These are phyloP conservation scores for Naganishia vaughanmartiniae DNA, from an alignment of 768 basidiomycete genomes.

Conservation along the genomic window DNA sequence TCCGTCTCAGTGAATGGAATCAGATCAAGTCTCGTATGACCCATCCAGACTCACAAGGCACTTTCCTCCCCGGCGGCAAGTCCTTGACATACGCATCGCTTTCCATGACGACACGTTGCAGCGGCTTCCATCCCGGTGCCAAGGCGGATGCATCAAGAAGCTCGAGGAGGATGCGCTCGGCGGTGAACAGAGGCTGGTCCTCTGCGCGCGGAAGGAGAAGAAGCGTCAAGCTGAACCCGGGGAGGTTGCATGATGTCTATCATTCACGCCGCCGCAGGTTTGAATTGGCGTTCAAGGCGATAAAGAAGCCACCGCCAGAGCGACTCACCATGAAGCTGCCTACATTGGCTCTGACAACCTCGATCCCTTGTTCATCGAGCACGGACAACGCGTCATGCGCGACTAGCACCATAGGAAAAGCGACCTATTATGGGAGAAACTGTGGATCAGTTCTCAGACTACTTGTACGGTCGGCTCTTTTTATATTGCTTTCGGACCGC, in stretches of 20 bases:
- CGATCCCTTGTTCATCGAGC: constrained; percentile 54
- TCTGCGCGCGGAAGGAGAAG: constrained; percentile 59
- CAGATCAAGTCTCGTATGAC: neutral
- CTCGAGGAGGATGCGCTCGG: constrained; percentile 49
- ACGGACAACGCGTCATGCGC: constrained; percentile 37
- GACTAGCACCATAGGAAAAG: constrained; percentile 9
- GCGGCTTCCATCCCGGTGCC: constrained; percentile 84
- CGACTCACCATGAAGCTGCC: constrained; percentile 78
- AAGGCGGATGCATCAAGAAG: constrained; percentile 54
- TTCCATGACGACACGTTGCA: constrained; percentile 36
- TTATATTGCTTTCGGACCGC: too few relatives aligned
- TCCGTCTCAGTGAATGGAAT: neutral
- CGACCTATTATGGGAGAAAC: too few relatives aligned
- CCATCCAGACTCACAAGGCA: constrained; percentile 31
- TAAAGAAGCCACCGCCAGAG: neutral
- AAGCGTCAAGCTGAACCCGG: constrained; percentile 57
- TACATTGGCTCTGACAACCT: constrained; percentile 63
- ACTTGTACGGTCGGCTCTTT: too few relatives aligned
- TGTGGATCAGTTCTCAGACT: too few relatives aligned
- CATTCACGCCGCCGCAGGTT: too few relatives aligned
- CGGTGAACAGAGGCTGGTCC: constrained; percentile 39
- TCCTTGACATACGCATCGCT: neutral
- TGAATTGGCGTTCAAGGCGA: neutral
- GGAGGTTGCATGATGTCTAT: constrained; percentile 54
- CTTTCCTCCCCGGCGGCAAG: constrained; percentile 17